Evolutionary conservation across 2,329 filamentous ascomycete species (phyloP).

Genomic region (Xylariaceae sp.): DNA sequence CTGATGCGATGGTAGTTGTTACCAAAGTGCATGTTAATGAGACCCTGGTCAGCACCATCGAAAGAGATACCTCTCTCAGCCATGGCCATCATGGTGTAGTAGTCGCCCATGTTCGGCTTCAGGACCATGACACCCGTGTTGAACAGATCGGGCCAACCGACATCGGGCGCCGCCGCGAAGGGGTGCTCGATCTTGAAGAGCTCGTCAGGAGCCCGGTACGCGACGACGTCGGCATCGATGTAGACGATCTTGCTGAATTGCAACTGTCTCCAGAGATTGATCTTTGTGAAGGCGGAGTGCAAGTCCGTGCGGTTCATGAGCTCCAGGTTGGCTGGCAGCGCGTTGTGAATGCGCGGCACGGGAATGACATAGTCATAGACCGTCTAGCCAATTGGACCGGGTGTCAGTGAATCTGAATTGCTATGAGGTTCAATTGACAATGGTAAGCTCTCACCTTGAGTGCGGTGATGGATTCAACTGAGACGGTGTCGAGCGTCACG

Average conservation of each 20-base stretch:
- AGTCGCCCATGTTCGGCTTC: conserved; percentile 79
- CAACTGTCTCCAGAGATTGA: conserved; percentile 84
- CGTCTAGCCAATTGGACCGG: conserved; percentile 44
- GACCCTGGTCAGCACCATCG: conserved; percentile 91
- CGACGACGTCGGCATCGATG: conserved; percentile 90
- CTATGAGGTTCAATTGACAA: neutral
- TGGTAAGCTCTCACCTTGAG: conserved; percentile 57
- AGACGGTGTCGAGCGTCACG: conserved; percentile 74
- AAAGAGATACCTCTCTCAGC: conserved; percentile 86
- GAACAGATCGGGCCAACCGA: conserved; percentile 97
- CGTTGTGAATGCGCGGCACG: conserved; percentile 73
- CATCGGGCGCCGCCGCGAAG: conserved; percentile 77
- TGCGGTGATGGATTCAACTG: conserved; percentile 67
- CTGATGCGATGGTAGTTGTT: conserved; percentile 78
- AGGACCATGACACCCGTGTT: conserved; percentile 97
- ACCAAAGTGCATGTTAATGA: conserved; percentile 92
- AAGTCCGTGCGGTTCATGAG: conserved; percentile 90
- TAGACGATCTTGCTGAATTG: conserved; percentile 93
- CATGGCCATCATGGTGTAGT: conserved; percentile 76
- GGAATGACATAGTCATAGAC: conserved; percentile 87
- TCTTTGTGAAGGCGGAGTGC: conserved; percentile 92
- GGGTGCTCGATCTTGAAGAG: conserved; percentile 63
- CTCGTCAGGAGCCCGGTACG: conserved; percentile 85
- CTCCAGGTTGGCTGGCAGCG: conserved; percentile 72
- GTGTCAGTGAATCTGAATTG: neutral